Percentiles rank a stretch among this genome's conserved stretches.
Evolutionary conservation across 345 rosid genomes (phyloP).

Genomic region (Noccaea caerulescens): DNA sequence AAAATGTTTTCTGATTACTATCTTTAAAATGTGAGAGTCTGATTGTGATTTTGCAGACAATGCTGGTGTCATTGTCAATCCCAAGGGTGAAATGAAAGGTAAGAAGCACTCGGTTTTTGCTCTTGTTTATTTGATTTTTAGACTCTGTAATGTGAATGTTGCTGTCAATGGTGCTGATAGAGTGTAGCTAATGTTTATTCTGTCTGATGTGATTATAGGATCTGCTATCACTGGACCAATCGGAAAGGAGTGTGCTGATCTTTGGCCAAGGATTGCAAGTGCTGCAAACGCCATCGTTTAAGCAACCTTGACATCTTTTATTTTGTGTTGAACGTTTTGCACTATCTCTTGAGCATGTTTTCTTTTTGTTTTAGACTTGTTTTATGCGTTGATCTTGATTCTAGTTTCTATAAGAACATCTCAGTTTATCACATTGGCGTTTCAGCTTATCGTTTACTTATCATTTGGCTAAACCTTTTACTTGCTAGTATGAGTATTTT

Average conservation of each 20-base stretch:
- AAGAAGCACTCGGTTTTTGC: not conserved
- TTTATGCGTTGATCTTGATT: slow-evolving; percentile 1
- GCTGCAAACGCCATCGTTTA: slow-evolving; percentile 51
- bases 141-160: too few species aligned
- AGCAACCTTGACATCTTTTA: not conserved
- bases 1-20: not conserved
- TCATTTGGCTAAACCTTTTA: not conserved
- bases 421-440: not conserved
- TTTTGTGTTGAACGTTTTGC: slow-evolving; percentile 16
- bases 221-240: slow-evolving; percentile 88
- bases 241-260: slow-evolving; percentile 84
- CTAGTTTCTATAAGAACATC: slow-evolving; percentile 8
- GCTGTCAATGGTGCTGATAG: too few species aligned
- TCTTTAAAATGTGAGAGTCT: not conserved
- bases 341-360: slow-evolving; percentile 19
- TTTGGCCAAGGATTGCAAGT: slow-evolving; percentile 66
- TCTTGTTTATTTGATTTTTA: not conserved
- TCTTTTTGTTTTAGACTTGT: slow-evolving; percentile 31
- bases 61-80: slow-evolving; percentile 81
- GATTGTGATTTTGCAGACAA: slow-evolving; percentile 54
- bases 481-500: not conserved
- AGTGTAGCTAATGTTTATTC: not conserved
- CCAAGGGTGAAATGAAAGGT: slow-evolving; percentile 93
- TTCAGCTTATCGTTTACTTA: not conserved
- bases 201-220: slow-evolving; percentile 43